Evolutionary conservation across 2,329 filamentous ascomycete species (phyloP).

Genomic region (Xenosphaeropsis pyriputrescens): DNA sequence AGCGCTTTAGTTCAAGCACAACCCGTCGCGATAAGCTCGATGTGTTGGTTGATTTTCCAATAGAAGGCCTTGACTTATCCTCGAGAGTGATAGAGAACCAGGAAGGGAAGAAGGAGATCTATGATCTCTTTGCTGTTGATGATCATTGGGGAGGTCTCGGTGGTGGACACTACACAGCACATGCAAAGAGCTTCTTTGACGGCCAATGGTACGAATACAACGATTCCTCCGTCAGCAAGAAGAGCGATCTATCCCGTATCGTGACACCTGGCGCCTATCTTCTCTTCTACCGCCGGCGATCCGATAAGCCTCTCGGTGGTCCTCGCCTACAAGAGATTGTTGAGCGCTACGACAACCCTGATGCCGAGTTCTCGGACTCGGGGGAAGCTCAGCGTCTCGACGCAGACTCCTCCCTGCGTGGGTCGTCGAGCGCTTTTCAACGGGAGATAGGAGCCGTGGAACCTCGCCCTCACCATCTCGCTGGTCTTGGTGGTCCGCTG

Average conservation of each 20-base stretch:
- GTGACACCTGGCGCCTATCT: conserved; percentile 75
- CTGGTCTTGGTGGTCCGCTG: conserved; percentile 28
- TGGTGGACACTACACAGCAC: conserved; percentile 92
- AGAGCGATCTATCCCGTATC: conserved; percentile 42
- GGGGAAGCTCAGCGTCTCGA: conserved; percentile 82
- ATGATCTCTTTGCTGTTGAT: conserved; percentile 90
- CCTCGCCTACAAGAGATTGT: conserved; percentile 58
- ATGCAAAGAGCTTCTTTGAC: conserved; percentile 83
- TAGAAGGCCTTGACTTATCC: conserved; percentile 73
- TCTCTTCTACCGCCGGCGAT: conserved; percentile 86
- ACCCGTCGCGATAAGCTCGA: conserved; percentile 84
- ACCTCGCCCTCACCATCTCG: conserved; percentile 37
- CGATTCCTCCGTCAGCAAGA: conserved; percentile 58
- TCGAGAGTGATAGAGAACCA: conserved; percentile 67
- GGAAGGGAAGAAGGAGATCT: conserved; percentile 68
- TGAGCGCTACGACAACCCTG: conserved; percentile 40
- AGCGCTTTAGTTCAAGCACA: conserved; percentile 80
- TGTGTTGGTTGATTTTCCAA: conserved; percentile 78
- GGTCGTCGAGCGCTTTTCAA: conserved; percentile 78
- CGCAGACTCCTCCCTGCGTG: conserved; percentile 71
- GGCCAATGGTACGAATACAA: conserved; percentile 94
- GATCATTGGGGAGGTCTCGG: conserved; percentile 90
- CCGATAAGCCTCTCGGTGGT: conserved; percentile 64
- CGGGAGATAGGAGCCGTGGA: conserved; percentile 51
- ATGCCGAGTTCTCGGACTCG: conserved; percentile 33